A percentile compares a stretch with the other conserved stretches of the same genome.
Evolutionary conservation across 176 grass and related monocot species (phyloP).

Genomic region (Oryza officinalis): DNA sequence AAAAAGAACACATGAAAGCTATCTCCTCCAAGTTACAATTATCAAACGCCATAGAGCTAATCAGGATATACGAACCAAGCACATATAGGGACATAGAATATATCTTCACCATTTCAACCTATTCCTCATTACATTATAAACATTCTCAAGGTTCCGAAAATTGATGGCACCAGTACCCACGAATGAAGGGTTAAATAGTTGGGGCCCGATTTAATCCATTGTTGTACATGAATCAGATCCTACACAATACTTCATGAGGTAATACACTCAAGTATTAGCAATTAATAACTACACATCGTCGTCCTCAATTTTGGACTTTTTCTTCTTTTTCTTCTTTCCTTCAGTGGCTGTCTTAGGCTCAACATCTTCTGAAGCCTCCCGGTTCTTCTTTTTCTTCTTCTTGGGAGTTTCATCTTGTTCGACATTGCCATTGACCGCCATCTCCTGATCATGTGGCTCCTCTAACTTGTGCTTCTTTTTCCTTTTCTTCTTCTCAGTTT

Average conservation of each 20-base stretch:
- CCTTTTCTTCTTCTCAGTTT: conserved; percentile 54
- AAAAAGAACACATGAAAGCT: background rate
- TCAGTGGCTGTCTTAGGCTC: conserved; percentile 32
- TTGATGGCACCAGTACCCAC: background rate
- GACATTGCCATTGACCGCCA: background rate
- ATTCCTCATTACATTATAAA: conserved; percentile 21
- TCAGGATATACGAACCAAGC: background rate
- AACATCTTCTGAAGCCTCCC: conserved; percentile 10
- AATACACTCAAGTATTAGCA: no score
- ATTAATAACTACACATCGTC: background rate
- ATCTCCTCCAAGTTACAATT: no score
- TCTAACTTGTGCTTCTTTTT: conserved; percentile 43
- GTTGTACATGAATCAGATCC: background rate
- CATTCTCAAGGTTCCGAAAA: background rate
- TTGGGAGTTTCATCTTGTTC: conserved; percentile 40
- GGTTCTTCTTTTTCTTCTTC: conserved; percentile 56
- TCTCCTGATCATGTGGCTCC: conserved; percentile 25
- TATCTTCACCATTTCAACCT: background rate
- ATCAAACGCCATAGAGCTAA: background rate
- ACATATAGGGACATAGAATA: background rate
- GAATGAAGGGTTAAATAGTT: background rate
- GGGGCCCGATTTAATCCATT: background rate
- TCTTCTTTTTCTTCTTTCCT: conserved; percentile 57
- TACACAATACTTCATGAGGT: background rate
- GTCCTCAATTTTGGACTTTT: conserved; percentile 27